Percentiles rank a stretch among this genome's conserved stretches.
Conservation (phyloP, 306 rosid genomes). For the Mucuna pruriens region DNA sequence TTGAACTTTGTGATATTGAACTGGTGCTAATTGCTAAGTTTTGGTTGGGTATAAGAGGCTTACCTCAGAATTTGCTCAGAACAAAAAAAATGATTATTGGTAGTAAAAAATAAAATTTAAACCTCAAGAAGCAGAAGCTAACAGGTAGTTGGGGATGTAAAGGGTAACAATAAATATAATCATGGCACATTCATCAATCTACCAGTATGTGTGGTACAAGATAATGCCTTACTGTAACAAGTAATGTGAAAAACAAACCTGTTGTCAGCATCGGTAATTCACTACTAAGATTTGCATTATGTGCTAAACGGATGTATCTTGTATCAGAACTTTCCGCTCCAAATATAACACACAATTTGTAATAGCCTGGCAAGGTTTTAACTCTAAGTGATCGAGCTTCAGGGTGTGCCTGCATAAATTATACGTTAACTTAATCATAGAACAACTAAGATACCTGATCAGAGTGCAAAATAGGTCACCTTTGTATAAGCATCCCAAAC, state of each 20-base stretch:
- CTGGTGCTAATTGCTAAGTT: not conserved
- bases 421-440: slow-evolving; percentile 42
- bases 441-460: slow-evolving; percentile 20
- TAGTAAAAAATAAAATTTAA: not conserved
- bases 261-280: slow-evolving; percentile 50
- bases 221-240: not conserved
- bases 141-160: not conserved
- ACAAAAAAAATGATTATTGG: not conserved
- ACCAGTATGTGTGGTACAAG: not conserved
- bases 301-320: slow-evolving; percentile 65
- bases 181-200: not conserved
- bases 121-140: not conserved
- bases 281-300: slow-evolving; percentile 41
- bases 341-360: slow-evolving; percentile 66
- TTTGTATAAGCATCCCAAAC: slow-evolving; percentile 72
- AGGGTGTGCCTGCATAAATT: slow-evolving; percentile 66
- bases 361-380: slow-evolving; percentile 74
- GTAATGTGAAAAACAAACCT: slow-evolving; percentile 41
- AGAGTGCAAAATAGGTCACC: slow-evolving; percentile 47
- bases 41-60: not conserved
- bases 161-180: slow-evolving; percentile 15
- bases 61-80: not conserved
- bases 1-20: not conserved
- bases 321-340: slow-evolving; percentile 60
- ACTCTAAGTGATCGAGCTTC: slow-evolving; percentile 78